Conservation (phyloP, 2,329 filamentous ascomycete species). For the Fusarium multiceps region DNA sequence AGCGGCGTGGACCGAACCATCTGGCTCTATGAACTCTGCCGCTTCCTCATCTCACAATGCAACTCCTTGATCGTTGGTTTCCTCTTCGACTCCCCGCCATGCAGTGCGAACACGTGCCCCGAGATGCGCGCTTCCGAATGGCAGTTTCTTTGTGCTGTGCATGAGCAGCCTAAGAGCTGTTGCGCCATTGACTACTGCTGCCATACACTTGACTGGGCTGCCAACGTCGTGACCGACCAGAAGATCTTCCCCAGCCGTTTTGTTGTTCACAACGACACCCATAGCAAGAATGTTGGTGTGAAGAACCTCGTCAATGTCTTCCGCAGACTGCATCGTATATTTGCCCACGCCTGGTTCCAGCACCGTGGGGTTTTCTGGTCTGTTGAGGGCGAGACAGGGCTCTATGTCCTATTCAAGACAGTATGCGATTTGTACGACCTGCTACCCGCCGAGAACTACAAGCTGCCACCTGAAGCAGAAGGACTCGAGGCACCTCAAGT, state of each 20-base stretch:
- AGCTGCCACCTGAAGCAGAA: conserved; percentile 91
- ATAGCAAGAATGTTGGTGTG: conserved; percentile 72
- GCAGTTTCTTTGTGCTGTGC: conserved; percentile 98
- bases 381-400: conserved; percentile 87
- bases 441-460: conserved; percentile 94
- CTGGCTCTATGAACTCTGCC: conserved; percentile 98
- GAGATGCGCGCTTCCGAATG: conserved; percentile 99
- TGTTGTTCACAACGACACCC: conserved; percentile 64
- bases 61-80: conserved; percentile 94
- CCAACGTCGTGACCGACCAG: conserved; percentile 90
- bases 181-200: conserved; percentile 99
- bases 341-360: conserved; percentile 98
- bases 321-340: conserved; percentile 92
- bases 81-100: conserved; percentile 89
- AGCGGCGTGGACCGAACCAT: conserved; percentile 84
- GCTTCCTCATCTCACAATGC: conserved; percentile 93
- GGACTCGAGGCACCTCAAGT: conserved; percentile 70
- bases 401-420: conserved; percentile 97
- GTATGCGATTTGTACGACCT: conserved; percentile 93
- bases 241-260: conserved; percentile 95
- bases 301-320: conserved; percentile 96
- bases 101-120: conserved; percentile 88
- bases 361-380: conserved; percentile 96
- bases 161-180: conserved; percentile 95
- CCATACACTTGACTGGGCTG: conserved; percentile 97